Evolutionary conservation across 2,329 filamentous ascomycete genomes (phyloP).

Genomic region (Diatrype stigma): DNA sequence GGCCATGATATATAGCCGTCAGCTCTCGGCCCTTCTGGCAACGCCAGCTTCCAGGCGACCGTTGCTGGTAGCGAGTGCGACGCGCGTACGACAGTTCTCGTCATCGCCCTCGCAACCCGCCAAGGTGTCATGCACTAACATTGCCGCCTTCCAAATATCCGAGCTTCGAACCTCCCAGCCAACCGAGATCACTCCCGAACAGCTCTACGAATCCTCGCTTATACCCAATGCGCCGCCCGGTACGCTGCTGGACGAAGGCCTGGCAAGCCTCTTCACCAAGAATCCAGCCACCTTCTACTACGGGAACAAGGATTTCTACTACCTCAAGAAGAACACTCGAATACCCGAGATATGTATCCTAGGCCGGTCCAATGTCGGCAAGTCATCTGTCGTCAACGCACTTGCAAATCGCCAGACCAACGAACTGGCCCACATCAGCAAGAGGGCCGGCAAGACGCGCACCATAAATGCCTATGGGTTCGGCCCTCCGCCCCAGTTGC

Average conservation of each 20-base stretch:
- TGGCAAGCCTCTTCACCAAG: conserved; percentile 21
- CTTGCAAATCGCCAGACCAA: conserved; percentile 58
- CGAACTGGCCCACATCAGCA: conserved; percentile 44
- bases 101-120: conserved; percentile 3
- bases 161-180: conserved; percentile 18
- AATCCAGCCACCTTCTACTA: conserved; percentile 22
- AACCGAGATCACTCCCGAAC: conserved; percentile 23
- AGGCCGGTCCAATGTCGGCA: conserved; percentile 85
- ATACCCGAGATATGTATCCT: conserved; percentile 68
- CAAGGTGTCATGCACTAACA: conserved; percentile 13
- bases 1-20: conserved; percentile 13
- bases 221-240: conserved; percentile 13
- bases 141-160: conserved; percentile 25
- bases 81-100: conserved; percentile 5
- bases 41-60: conserved; percentile 22
- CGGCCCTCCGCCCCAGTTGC: conserved; percentile 32
- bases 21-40: conserved; percentile 20
- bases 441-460: conserved; percentile 48
- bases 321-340: conserved; percentile 47
- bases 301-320: conserved; percentile 33
- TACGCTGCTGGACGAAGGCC: conserved; percentile 18
- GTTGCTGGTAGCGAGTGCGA: conserved; percentile 10
- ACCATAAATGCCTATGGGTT: conserved; percentile 55
- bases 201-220: conserved; percentile 27
- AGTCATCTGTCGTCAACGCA: conserved; percentile 83